Base-by-base conservation (phyloP, 2,329 filamentous ascomycete genomes). In the Rutstroemia sp. region DNA sequence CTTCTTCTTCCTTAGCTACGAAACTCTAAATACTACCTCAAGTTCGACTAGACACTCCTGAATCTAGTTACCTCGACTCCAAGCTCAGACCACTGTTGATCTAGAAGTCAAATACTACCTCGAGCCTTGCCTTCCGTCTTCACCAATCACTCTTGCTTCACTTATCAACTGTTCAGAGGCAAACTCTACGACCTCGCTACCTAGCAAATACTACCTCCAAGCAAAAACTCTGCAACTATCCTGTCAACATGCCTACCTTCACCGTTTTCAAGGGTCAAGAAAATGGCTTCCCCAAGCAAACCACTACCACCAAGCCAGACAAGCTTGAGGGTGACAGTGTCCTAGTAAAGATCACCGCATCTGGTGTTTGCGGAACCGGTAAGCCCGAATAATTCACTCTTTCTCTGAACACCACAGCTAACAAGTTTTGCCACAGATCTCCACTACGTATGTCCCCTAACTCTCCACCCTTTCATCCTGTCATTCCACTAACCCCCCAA, bases 261-360 rank as follows among this genome's bases (percentile, higher is more conserved):
- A 61, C 59, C 14, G 59, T 61, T 37, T 61, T 54, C 57, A 59
- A 59, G 41, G 59, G 59, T 16, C 23, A 34, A 21, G 37, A 44
- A 19, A 42, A 57, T 45, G 56, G 58, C 6, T 38, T 23, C 18
- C 30, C 50, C n/a, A 47, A 48, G 23, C 50, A 58, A 19, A 50
- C 46, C 18, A 59, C 45, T 25, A 60, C 58, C 16, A 60, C 53
- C 19, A 56, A 41, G 25, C 53, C 52, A n/a, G 56, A 58, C 18
- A 19, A 53, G 44, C 53, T 59, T 16, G 34, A 48, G 16, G 53
- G 49, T 37, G 59, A 59, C 45, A 49, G 51, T n/a, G 57, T 61
- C 8, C 49, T 57, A 16, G 45, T 61, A 27, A 58, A 57, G 27
- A 42, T 61, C 12, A 61, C 59, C 30, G 53, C 52, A 38, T 59